Evolutionary conservation across 768 basidiomycete genomes (phyloP), one percentile per base, ranked within the genome.

Genomic region (Lepiota venenata): DNA sequence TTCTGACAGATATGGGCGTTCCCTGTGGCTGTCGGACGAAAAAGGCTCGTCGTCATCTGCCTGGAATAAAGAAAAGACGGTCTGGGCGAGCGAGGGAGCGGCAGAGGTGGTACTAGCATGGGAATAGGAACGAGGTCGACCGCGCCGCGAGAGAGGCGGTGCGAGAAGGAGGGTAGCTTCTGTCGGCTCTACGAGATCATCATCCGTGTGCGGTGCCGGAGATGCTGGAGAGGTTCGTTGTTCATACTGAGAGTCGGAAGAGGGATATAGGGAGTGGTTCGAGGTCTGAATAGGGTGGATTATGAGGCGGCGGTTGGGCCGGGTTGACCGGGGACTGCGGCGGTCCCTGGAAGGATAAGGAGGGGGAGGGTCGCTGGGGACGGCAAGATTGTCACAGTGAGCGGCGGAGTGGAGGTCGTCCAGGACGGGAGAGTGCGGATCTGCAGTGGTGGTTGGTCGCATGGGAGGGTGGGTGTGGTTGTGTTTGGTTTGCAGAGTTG

Each of bases 51-150:
- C 72, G 6, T 85, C 72, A 5, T 85, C 83, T 5, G 74, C 69
- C 4, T 77, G 74, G 61, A 90, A 87, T n/a, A 91, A 74, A 0
- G 87, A 88, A 3, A 85, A 62, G 36, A 91, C 68, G 0, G 85
- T 90, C 32, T 86, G 88, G 4, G 82, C 79, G 8, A 91, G 70
- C 2, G 85, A 87, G 4, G 84, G 85, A 2, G 84, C 78, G 11
- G 68, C 73, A 2, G 85, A 88, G 6, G 64, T 71, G 0, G 66
- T 68, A 68, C 84, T 87, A 0, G 80, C 72, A 55, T 80, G 74
- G 1, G 88, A 90, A 50, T 75, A 62, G 2, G 87, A 78, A 22
- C 85, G 78, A 44, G 74, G 76, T 11, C 86, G 69, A 7, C 64
- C 67, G 2, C 61, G 63, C 32, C 63, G 72, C 36, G 35, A 48